Evolutionary conservation across 2,329 filamentous ascomycete genomes (phyloP), one percentile per base, ranked within the genome.

Genomic region (Ophiostoma novo-ulmi): DNA sequence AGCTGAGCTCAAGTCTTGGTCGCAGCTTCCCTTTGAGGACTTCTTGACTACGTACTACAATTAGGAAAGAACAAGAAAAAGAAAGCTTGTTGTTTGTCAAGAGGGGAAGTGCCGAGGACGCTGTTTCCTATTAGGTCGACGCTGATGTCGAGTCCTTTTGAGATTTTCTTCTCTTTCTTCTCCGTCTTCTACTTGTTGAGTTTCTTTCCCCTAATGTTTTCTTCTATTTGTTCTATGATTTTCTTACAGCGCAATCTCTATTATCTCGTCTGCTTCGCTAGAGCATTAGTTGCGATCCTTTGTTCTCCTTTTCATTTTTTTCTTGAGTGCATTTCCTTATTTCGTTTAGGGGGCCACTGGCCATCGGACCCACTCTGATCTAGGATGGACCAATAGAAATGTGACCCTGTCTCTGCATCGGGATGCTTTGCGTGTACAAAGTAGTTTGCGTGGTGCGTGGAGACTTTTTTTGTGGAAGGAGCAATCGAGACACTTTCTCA

Each of bases 31-130:
- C 31, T 31, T 31, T 31, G 3, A 31, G 31, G 31, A 31, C 31
- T 22, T 65, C 14, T 61, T 55, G 48, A 36, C 8, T 36, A 44
- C 44, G 44, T 11, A 48, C n/a, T 48, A 71, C 55, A 64, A 66
- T 35, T 31, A 58, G 69, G 67, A 5, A 55, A 31, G 67, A 67
- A 39, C 39, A 41, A 52, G 63, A 26, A 41, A 35, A 44, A 44
- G 22, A n/a, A 20, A n/a, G 17, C 22, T 58, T 10, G 52, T 17
- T 58, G n/a, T 22, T 14, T 58, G 52, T 26, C 11, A 26, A 67
- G 39, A 39, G 38, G 63, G 65, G 35, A 67, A 48, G 65, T 48
- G 39, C 65, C 39, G 38, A 31, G 65, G 31, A 67, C 31, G 69
- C 44, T 61, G 22, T 38, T 70, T 36, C 69, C 38, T 39, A 22